Conservation (phyloP, 176 grass and related monocot genomes). For the Ananas comosus region DNA sequence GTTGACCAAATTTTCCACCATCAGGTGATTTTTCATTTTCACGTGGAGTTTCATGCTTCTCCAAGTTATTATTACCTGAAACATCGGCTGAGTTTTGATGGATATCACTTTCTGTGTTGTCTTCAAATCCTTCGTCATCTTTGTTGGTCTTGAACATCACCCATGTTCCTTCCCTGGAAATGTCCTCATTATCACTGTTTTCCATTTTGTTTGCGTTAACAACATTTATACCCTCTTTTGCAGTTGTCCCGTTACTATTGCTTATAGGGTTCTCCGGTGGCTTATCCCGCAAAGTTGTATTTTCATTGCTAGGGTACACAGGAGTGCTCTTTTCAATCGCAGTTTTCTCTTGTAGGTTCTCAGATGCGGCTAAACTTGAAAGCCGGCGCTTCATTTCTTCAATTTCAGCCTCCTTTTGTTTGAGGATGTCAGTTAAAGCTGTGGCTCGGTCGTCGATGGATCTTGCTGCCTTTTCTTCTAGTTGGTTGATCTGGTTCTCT, state of each 20-base stretch:
- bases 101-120: too few species aligned
- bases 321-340: constrained; percentile 18
- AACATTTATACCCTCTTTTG: constrained; percentile 23
- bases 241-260: neutral
- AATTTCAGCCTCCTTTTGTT: constrained; percentile 59
- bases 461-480: constrained; percentile 34
- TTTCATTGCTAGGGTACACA: constrained; percentile 12
- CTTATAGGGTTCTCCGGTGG: neutral
- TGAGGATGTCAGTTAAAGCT: constrained; percentile 53
- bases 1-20: constrained; percentile 25
- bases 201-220: constrained; percentile 16
- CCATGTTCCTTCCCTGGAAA: constrained; percentile 41
- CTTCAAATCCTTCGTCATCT: constrained; percentile 31
- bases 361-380: constrained; percentile 21
- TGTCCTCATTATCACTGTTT: constrained; percentile 14
- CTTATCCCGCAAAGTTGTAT: constrained; percentile 5
- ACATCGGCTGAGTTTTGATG: neutral
- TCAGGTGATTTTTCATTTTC: constrained; percentile 20
- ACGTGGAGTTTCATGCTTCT: constrained; percentile 34
- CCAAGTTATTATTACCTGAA: constrained; percentile 10
- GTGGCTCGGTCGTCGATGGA: constrained; percentile 32
- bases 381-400: constrained; percentile 58
- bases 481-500: constrained; percentile 34
- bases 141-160: constrained; percentile 21
- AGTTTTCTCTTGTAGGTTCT: neutral